phyloP scores from a whole-genome alignment of 2,329 filamentous ascomycete species.

The Pseudogymnoascus sp. region DNA sequence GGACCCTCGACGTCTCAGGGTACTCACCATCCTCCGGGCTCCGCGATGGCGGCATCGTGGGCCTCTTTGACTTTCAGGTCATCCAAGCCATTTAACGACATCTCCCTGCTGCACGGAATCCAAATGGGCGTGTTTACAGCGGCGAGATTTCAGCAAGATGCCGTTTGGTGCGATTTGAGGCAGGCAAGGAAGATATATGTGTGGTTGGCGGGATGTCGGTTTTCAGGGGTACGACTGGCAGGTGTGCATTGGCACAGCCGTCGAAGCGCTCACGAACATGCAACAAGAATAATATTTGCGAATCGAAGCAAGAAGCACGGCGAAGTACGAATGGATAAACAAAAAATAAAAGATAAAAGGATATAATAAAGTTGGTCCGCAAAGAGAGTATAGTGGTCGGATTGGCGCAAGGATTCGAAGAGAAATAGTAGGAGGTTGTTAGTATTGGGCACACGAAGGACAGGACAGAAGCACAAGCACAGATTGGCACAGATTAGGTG shows the following conservation, averaged over 20 bases:
- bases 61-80: conserved; percentile 72
- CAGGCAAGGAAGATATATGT: conserved; percentile 2
- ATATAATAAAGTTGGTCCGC: not conserved
- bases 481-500: not conserved
- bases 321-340: not conserved
- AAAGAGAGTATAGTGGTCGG: conserved; percentile 4
- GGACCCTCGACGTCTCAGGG: conserved; percentile 9
- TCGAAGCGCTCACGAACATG: conserved; percentile 1
- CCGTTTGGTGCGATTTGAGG: not conserved
- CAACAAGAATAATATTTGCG: not conserved
- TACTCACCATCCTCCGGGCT: conserved; percentile 82
- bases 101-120: conserved; percentile 33
- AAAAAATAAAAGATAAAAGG: not conserved
- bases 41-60: conserved; percentile 67
- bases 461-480: not conserved
- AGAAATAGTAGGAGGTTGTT: not conserved
- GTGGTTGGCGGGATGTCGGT: conserved; percentile 7
- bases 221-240: conserved; percentile 5
- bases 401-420: conserved; percentile 2
- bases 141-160: conserved; percentile 5
- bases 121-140: conserved; percentile 11
- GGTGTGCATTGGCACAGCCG: conserved; percentile 7
- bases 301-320: not conserved
- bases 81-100: conserved; percentile 97
- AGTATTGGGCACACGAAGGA: not conserved